These are phyloP conservation scores for Astragalus membranaceus DNA, from an alignment of 306 rosid genomes.

Conservation along the genomic window DNA sequence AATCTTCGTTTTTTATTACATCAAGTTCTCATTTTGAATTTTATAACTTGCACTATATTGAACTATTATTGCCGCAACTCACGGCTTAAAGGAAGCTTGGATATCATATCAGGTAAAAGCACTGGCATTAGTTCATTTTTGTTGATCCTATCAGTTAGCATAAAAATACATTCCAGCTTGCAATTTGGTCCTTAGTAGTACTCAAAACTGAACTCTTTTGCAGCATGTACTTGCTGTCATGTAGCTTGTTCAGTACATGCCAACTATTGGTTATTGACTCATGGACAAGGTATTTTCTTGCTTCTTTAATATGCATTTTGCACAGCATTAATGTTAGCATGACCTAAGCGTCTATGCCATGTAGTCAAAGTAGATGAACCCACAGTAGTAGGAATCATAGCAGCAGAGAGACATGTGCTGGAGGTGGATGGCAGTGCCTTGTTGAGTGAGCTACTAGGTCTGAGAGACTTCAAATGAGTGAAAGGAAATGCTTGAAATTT, in stretches of 20 bases:
- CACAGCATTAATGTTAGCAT: no score
- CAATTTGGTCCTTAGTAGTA: neutral
- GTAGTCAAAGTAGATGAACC: no score
- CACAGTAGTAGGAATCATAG: no score
- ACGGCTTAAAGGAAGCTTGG: constrained; percentile 92
- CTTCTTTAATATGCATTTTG: neutral
- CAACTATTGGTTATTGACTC: constrained; percentile 79
- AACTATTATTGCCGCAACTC: constrained; percentile 86
- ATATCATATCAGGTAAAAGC: constrained; percentile 78
- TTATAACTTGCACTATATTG: no score
- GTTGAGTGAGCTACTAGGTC: no score
- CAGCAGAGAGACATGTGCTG: no score
- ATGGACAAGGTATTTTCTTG: constrained; percentile 88
- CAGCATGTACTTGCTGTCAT: constrained; percentile 87
- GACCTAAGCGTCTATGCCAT: no score
- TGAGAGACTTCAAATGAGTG: no score
- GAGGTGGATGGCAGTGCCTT: no score
- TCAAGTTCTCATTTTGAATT: no score
- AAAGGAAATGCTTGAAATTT: no score
- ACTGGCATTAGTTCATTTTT: neutral
- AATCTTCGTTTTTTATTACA: no score
- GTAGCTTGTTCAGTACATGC: constrained; percentile 91
- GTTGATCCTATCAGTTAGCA: neutral
- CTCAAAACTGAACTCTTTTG: constrained; percentile 16
- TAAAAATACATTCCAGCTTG: neutral